Evolutionary conservation across 768 basidiomycete genomes (phyloP), one percentile per base, ranked within the genome.

Genomic region (Lyophyllum atratum): DNA sequence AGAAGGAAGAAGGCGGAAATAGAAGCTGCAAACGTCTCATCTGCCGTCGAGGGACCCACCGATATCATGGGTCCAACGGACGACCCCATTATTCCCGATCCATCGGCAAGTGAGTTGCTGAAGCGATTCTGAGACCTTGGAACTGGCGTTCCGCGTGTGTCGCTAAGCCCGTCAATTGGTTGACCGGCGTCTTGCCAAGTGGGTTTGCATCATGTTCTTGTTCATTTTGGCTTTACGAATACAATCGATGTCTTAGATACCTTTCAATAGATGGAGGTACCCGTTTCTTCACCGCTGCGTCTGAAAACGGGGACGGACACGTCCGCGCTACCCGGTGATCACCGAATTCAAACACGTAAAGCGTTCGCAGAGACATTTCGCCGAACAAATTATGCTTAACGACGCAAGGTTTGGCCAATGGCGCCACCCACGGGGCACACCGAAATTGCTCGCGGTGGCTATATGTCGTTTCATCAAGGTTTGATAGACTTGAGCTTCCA

Each of bases 1-100:
- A 76, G 84, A 49, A 82, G 77, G 69, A 85, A 80, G 67, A 77
- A 74, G 39, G 49, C 40, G n/a, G 62, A 57, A 4, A 26, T 39
- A 4, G 62, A 52, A 48, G 34, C 46, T 40, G 60, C 51, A 5
- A 44, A 44, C 19, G 24, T 49, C 40, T 37, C 55, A 7, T 25
- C 52, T 22, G 49, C 37, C 7, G 24, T 24, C 25, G 52, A 48
- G 34, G 45, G 48, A 11, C 29, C 59, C 17, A 51, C 28, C 15
- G 59, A 57, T 37, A 44, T 49, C 34, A 58, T 39, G 22, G 44
- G 34, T 34, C 43, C 49, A 52, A 1, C 42, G 3, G 43, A 55
- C n/a, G 49, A 48, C 10, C 46, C 39, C 14, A 29, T 25, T 55
- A 49, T 56, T 44, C 24, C 54, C 29, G 61, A 61, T 26, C 33